Evolutionary conservation across 805 yeast genomes (phyloP).

Genomic region (Teunomyces cretensis): DNA sequence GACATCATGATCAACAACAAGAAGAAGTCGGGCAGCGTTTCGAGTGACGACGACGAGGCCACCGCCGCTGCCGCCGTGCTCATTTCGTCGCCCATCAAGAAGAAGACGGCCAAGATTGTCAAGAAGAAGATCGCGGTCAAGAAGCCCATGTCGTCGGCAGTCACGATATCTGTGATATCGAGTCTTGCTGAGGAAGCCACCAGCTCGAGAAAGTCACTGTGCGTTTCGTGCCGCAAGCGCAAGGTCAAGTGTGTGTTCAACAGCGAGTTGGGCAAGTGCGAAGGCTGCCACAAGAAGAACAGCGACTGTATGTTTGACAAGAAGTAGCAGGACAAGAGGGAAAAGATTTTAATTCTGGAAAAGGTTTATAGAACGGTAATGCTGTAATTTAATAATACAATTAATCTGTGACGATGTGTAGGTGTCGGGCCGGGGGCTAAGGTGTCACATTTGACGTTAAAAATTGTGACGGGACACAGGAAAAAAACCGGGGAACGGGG

Average conservation of each 20-base stretch:
- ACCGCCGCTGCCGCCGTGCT: constrained; percentile 2
- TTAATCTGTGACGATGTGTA: background rate
- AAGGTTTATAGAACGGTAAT: constrained; percentile 4
- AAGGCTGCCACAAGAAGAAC: constrained; percentile 40
- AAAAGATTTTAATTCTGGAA: background rate
- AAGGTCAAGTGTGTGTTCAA: constrained; percentile 43
- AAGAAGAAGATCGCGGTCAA: constrained; percentile 11
- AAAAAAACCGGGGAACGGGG: background rate
- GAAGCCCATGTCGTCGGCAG: background rate
- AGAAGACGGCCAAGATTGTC: constrained; percentile 10
- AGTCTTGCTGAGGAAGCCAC: constrained; percentile 4
- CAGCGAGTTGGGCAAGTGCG: constrained; percentile 31
- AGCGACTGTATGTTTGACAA: constrained; percentile 33
- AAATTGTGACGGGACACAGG: too few species aligned
- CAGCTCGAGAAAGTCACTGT: constrained; percentile 34
- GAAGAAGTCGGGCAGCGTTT: constrained; percentile 10
- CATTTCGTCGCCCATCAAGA: constrained; percentile 2
- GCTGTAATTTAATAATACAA: background rate
- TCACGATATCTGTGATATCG: constrained; percentile 2
- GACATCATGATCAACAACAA: constrained; percentile 46
- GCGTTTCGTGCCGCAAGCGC: constrained; percentile 41
- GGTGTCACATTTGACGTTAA: background rate
- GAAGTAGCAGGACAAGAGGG: too few species aligned
- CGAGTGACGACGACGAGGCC: constrained; percentile 4
- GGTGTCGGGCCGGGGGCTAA: too few species aligned